phyloP scores from a whole-genome alignment of 768 basidiomycete genomes.

The Suillus plorans region DNA sequence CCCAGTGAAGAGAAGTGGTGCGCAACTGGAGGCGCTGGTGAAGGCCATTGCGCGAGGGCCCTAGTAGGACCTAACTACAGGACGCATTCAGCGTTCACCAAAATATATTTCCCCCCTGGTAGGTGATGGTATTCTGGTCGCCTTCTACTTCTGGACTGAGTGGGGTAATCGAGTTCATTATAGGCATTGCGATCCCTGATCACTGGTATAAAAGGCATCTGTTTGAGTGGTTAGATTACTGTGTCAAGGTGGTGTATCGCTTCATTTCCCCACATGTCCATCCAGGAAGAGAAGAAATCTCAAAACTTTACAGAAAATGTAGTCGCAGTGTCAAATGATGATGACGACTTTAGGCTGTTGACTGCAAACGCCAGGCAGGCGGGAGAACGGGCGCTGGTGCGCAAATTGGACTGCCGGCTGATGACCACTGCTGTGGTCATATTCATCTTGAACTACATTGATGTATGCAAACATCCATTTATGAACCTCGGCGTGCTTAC shows the following conservation, averaged over 20 bases:
- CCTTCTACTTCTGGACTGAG: not conserved
- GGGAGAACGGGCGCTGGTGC: conserved; percentile 23
- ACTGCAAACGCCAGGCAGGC: conserved; percentile 11
- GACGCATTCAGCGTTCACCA: not conserved
- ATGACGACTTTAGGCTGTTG: conserved; percentile 14
- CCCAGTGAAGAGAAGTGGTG: too few species aligned
- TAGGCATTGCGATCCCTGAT: not conserved
- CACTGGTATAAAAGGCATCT: conserved; percentile 2
- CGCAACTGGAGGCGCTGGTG: too few species aligned
- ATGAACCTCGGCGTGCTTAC: not conserved
- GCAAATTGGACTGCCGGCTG: conserved; percentile 29
- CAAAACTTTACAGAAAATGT: conserved; percentile 11
- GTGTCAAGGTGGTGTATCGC: not conserved
- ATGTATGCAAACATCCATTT: conserved; percentile 12
- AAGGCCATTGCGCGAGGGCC: too few species aligned
- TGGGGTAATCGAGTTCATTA: conserved; percentile 5
- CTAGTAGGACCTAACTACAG: too few species aligned
- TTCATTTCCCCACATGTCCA: conserved; percentile 10
- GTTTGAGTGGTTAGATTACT: not conserved
- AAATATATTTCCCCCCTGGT: not conserved
- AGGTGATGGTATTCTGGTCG: not conserved
- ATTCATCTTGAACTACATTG: conserved; percentile 28
- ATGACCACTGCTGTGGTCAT: conserved; percentile 28
- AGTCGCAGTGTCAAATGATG: not conserved
- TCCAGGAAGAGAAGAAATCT: conserved; percentile 10